phyloP scores from a whole-genome alignment of 768 basidiomycete species.

The Hericium coralloides region DNA sequence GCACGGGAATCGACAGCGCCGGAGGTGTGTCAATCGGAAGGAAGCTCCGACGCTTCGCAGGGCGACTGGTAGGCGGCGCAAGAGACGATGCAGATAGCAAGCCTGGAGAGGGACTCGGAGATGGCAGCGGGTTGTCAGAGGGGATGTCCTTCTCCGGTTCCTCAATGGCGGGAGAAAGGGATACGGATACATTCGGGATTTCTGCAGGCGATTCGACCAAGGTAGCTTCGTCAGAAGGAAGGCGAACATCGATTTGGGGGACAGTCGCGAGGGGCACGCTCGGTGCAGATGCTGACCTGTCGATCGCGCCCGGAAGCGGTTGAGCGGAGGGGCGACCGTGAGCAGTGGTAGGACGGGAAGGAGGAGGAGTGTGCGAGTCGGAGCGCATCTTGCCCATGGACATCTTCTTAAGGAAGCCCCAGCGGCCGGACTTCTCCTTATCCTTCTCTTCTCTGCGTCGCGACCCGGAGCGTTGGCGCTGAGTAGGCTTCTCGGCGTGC shows the following conservation, averaged over 20 bases:
- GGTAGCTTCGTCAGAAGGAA: constrained; percentile 52
- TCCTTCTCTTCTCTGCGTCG: constrained; percentile 19
- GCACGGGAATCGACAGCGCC: constrained; percentile 49
- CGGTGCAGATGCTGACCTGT: constrained; percentile 2
- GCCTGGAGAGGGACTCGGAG: constrained; percentile 5
- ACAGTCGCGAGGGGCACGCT: constrained; percentile 16
- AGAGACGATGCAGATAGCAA: constrained; percentile 19
- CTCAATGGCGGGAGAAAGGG: constrained; percentile 7
- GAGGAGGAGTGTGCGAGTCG: constrained; percentile 41
- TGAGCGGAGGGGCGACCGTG: constrained; percentile 18
- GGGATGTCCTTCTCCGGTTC: constrained; percentile 6
- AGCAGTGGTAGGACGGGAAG: constrained; percentile 27
- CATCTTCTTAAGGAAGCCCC: constrained; percentile 98
- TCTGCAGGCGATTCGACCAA: constrained; percentile 15
- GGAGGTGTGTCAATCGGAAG: constrained; percentile 71
- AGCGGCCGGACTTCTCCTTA: constrained; percentile 65
- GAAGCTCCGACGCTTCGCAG: constrained; percentile 79
- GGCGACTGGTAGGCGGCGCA: constrained; percentile 35
- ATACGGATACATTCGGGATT: constrained; percentile 6
- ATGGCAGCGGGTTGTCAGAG: constrained; percentile 2
- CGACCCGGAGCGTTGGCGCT: constrained; percentile 10
- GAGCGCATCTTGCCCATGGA: constrained; percentile 87
- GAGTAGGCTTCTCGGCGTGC: not conserved
- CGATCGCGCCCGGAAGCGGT: constrained; percentile 9
- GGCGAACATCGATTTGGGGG: constrained; percentile 23